These are phyloP conservation scores for Phytophthora palmivora DNA, from an alignment of 352 stramenopile genomes.

Conservation along the genomic window DNA sequence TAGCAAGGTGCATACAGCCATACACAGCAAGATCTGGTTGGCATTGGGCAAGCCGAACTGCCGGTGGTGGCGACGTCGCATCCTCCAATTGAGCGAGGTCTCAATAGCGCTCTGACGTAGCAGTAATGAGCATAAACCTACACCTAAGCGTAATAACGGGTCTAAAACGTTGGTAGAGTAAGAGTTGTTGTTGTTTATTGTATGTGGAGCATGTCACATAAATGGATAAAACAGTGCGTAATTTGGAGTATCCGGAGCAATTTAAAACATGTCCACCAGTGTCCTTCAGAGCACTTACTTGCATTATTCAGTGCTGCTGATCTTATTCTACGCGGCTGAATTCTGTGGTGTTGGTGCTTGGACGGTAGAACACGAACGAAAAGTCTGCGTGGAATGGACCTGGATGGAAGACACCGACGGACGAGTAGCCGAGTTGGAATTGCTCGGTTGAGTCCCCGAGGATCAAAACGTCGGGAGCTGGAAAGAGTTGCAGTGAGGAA, in stretches of 20 bases:
- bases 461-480: constrained; percentile 90
- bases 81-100: constrained; percentile 15
- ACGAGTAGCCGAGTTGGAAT: constrained; percentile 85
- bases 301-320: not conserved
- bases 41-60: constrained; percentile 84
- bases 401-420: constrained; percentile 81
- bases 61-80: constrained; percentile 59
- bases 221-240: constrained; percentile 18
- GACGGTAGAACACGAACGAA: constrained; percentile 88
- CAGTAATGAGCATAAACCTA: constrained; percentile 5
- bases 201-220: constrained; percentile 26
- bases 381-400: constrained; percentile 86
- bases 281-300: not conserved
- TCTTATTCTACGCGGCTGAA: constrained; percentile 82
- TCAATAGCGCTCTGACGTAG: constrained; percentile 26
- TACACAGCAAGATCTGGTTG: constrained; percentile 84
- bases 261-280: constrained; percentile 6
- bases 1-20: constrained; percentile 58
- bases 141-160: constrained; percentile 1
- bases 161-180: constrained; percentile 12
- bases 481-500: constrained; percentile 92
- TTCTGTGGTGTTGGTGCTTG: constrained; percentile 84
- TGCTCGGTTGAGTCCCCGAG: constrained; percentile 84
- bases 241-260: constrained; percentile 15
- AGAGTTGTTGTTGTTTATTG: constrained; percentile 8